These are phyloP conservation scores for Phytophthora aleatoria DNA, from an alignment of 352 stramenopile genomes.

Conservation along the genomic window DNA sequence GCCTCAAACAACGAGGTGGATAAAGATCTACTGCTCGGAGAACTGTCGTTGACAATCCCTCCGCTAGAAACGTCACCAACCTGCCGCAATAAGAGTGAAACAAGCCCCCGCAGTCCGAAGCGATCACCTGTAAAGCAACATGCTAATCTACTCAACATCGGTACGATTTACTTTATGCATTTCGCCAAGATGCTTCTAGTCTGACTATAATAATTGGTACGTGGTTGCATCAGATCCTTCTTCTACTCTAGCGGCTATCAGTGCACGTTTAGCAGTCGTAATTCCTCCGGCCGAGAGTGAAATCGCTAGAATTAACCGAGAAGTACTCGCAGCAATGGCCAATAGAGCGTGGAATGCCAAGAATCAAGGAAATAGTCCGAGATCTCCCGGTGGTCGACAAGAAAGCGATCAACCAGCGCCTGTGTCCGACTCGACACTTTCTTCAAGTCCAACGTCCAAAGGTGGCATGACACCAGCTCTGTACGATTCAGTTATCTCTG, in stretches of 20 bases:
- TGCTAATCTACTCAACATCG: slow-evolving; percentile 46
- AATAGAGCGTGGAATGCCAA: slow-evolving; percentile 29
- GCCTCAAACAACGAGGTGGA: not conserved
- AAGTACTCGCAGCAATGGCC: slow-evolving; percentile 33
- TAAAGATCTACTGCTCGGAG: slow-evolving; percentile 2
- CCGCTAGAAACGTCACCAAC: slow-evolving; percentile 6
- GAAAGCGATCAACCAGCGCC: not conserved
- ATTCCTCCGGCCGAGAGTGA: slow-evolving; percentile 71
- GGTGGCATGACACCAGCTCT: slow-evolving; percentile 40
- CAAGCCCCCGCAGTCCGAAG: slow-evolving; percentile 24
- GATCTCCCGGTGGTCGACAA: slow-evolving; percentile 6
- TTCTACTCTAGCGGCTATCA: slow-evolving; percentile 64
- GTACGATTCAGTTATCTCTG: slow-evolving; percentile 71
- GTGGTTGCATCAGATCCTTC: slow-evolving; percentile 33
- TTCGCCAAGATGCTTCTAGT: too few species aligned
- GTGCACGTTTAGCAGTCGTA: slow-evolving; percentile 51
- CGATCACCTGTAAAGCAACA: slow-evolving; percentile 35
- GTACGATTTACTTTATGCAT: slow-evolving; percentile 17
- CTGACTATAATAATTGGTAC: not conserved
- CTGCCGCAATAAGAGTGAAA: slow-evolving; percentile 8
- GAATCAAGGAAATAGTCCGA: slow-evolving; percentile 17
- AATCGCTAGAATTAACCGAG: slow-evolving; percentile 73
- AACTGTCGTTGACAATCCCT: slow-evolving; percentile 15
- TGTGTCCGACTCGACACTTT: slow-evolving; percentile 3
- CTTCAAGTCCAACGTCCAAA: slow-evolving; percentile 27